These are phyloP conservation scores for Ophiocytium majus DNA, from an alignment of 352 stramenopile genomes.

Conservation along the genomic window DNA sequence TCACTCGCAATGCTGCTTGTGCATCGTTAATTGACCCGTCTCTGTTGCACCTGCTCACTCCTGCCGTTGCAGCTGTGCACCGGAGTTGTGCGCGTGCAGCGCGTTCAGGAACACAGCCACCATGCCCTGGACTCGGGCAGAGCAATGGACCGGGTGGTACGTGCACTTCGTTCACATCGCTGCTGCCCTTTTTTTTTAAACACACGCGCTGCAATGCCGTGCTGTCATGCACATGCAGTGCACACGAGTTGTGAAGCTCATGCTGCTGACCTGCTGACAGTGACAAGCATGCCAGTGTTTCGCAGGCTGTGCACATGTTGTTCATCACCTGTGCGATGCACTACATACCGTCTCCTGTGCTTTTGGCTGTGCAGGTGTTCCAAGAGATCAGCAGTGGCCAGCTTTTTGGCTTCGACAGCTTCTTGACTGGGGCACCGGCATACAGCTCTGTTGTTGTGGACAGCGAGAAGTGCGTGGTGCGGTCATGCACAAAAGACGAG, in stretches of 20 bases:
- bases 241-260: no score
- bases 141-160: constrained; percentile 44
- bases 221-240: no score
- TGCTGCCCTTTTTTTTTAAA: no score
- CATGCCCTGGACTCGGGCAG: constrained; percentile 50
- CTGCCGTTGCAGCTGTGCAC: constrained; percentile 34
- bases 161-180: no score
- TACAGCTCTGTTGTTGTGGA: constrained; percentile 56
- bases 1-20: no score
- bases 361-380: constrained; percentile 24
- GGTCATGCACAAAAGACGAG: constrained; percentile 50
- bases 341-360: no score
- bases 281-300: no score
- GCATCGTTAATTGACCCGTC: no score
- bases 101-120: constrained; percentile 49
- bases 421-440: constrained; percentile 41
- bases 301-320: no score
- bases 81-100: constrained; percentile 51
- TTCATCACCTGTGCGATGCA: no score
- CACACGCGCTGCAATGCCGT: no score
- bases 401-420: constrained; percentile 53
- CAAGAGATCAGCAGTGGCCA: constrained; percentile 52
- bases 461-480: constrained; percentile 49
- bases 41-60: neutral
- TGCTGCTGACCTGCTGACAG: no score